A percentile compares a stretch with the other conserved stretches of the same genome.
phyloP scores from a whole-genome alignment of 1,139 yeast species.

The Candida frijolesensis region DNA sequence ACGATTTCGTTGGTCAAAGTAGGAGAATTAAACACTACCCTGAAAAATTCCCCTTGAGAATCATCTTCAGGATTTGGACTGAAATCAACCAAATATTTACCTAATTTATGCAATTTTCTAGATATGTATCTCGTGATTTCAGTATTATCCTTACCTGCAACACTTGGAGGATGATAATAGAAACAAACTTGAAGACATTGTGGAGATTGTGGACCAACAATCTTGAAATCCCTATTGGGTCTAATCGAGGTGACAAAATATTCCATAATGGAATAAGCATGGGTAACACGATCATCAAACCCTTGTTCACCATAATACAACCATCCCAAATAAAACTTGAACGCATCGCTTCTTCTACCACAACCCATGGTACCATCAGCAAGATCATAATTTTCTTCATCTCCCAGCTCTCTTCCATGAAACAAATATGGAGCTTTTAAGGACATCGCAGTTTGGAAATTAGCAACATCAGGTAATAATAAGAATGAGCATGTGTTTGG shows the following conservation, averaged over 20 bases:
- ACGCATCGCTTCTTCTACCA: conserved; percentile 82
- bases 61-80: conserved; percentile 68
- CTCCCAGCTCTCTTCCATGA: conserved; percentile 58
- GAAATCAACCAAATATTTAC: conserved; percentile 74
- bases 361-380: conserved; percentile 96
- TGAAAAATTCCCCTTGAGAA: conserved; percentile 73
- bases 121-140: conserved; percentile 66
- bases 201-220: conserved; percentile 56
- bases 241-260: conserved; percentile 56
- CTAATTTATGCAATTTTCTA: conserved; percentile 57
- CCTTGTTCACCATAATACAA: conserved; percentile 69
- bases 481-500: conserved; percentile 86
- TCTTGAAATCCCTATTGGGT: conserved; percentile 42
- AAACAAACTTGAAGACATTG: conserved; percentile 87
- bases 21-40: conserved; percentile 85
- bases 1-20: conserved; percentile 40
- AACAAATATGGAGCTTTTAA: conserved; percentile 80
- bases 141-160: conserved; percentile 43
- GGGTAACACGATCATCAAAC: conserved; percentile 64
- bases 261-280: conserved; percentile 65
- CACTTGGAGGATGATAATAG: conserved; percentile 57
- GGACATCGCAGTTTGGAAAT: conserved; percentile 74
- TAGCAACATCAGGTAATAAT: conserved; percentile 65
- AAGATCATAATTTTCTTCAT: conserved; percentile 69
- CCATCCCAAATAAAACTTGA: conserved; percentile 82